Evolutionary conservation across 805 yeast genomes (phyloP).

Genomic region (Ogataea paradorogensis): DNA sequence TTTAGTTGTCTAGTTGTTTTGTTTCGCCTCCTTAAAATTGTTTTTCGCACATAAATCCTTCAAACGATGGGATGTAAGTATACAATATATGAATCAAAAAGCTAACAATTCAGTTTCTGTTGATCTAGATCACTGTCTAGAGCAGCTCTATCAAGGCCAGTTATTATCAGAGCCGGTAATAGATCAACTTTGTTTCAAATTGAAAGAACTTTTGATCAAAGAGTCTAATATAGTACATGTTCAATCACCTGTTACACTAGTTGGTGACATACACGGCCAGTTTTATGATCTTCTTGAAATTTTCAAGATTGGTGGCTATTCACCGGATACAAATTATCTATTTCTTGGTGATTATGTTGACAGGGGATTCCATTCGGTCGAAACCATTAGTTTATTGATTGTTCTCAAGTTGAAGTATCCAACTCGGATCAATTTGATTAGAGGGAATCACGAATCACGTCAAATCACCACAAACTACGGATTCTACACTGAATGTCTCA

Average conservation of each 20-base stretch:
- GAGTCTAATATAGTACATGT: conserved; percentile 88
- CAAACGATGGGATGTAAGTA: conserved; percentile 10
- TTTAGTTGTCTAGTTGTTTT: background rate
- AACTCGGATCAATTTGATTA: conserved; percentile 67
- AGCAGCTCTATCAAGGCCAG: conserved; percentile 58
- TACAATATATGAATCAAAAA: background rate
- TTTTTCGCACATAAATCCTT: conserved; percentile 11
- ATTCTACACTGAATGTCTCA: conserved; percentile 88
- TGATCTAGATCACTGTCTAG: conserved; percentile 71
- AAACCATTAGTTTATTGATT: conserved; percentile 81
- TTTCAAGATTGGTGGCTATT: conserved; percentile 87
- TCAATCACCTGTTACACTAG: conserved; percentile 85
- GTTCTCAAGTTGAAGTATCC: conserved; percentile 89
- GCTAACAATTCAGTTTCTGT: conserved; percentile 21
- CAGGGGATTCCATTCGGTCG: conserved; percentile 89
- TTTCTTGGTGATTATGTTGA: conserved; percentile 97
- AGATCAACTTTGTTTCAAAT: conserved; percentile 69
- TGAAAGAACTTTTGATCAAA: conserved; percentile 73
- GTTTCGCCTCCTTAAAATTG: conserved; percentile 12
- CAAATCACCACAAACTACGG: conserved; percentile 98
- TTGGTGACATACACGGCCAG: conserved; percentile 98
- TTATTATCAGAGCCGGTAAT: conserved; percentile 69
- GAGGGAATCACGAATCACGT: conserved; percentile 96
- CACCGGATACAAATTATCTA: conserved; percentile 90
- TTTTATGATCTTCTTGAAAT: conserved; percentile 91